Evolutionary conservation across 2,329 filamentous ascomycete species (phyloP).

Genomic region (Penicillium sp.): DNA sequence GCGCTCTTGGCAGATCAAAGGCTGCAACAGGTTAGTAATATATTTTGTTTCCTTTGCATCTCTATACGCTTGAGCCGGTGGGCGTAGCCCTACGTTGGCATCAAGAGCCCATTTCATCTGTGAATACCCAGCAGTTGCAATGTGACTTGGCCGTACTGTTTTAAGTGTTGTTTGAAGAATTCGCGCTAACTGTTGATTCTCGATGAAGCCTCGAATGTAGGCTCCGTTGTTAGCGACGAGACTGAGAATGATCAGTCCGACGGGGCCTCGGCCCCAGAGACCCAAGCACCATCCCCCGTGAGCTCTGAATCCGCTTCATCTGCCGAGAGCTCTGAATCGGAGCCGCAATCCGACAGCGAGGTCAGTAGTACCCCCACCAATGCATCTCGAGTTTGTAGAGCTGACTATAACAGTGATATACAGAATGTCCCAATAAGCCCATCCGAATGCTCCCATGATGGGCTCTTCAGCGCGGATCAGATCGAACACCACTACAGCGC

Average conservation of each 20-base stretch:
- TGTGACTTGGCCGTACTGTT: too few relatives aligned
- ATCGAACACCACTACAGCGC: neutral
- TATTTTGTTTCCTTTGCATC: too few relatives aligned
- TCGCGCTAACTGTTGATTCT: neutral
- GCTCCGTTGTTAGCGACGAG: neutral
- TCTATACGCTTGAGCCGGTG: too few relatives aligned
- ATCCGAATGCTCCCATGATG: neutral
- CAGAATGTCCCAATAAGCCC: neutral
- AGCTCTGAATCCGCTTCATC: too few relatives aligned
- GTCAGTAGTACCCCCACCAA: neutral
- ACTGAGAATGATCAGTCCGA: neutral
- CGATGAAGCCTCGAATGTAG: neutral
- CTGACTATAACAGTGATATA: slow-evolving; percentile 2
- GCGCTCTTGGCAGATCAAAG: neutral
- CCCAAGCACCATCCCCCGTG: too few relatives aligned
- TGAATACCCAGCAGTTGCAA: too few relatives aligned
- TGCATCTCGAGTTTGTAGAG: neutral
- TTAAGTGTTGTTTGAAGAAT: too few relatives aligned
- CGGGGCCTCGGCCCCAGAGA: too few relatives aligned
- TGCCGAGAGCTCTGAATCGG: too few relatives aligned
- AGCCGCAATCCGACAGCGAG: neutral
- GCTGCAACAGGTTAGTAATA: neutral
- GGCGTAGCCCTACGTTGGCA: too few relatives aligned
- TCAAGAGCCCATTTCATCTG: too few relatives aligned
- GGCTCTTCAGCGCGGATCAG: neutral